phyloP scores from a whole-genome alignment of 139 green algal genomes.

The Tetradesmus obliquus region DNA sequence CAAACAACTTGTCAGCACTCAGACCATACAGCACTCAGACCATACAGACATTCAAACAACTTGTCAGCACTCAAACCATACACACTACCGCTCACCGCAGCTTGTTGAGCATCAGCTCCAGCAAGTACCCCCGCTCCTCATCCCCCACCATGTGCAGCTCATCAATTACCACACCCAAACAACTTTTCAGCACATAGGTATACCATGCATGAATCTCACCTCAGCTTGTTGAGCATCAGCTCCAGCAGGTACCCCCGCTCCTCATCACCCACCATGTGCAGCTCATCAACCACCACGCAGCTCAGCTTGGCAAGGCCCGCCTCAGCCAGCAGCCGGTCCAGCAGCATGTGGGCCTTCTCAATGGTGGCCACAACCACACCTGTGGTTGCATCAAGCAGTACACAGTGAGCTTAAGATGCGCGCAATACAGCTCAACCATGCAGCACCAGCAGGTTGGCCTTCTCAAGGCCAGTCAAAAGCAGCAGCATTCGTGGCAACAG shows the following conservation, averaged over 20 bases:
- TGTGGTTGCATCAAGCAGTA: neutral
- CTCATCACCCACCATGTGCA: conserved; percentile 70
- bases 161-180: too few relatives aligned
- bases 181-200: too few relatives aligned
- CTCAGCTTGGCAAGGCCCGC: conserved; percentile 69
- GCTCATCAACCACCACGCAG: conserved; percentile 88
- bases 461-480: too few relatives aligned
- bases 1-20: conserved; percentile 46
- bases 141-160: conserved; percentile 62
- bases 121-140: conserved; percentile 85
- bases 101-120: conserved; percentile 98
- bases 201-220: neutral
- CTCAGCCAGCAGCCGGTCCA: conserved; percentile 78
- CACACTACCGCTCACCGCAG: conserved; percentile 53
- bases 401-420: too few relatives aligned
- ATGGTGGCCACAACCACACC: conserved; percentile 85
- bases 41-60: conserved; percentile 84
- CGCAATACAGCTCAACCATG: neutral
- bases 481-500: too few relatives aligned
- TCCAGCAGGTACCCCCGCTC: conserved; percentile 93
- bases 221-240: conserved; percentile 96
- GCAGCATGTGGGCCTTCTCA: conserved; percentile 88
- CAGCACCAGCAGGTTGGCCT: too few relatives aligned
- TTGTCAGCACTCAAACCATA: too few relatives aligned
- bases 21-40: too few relatives aligned